phyloP scores from a whole-genome alignment of 1,284 basidiomycete species.

The Paramarasmius palmivorus region DNA sequence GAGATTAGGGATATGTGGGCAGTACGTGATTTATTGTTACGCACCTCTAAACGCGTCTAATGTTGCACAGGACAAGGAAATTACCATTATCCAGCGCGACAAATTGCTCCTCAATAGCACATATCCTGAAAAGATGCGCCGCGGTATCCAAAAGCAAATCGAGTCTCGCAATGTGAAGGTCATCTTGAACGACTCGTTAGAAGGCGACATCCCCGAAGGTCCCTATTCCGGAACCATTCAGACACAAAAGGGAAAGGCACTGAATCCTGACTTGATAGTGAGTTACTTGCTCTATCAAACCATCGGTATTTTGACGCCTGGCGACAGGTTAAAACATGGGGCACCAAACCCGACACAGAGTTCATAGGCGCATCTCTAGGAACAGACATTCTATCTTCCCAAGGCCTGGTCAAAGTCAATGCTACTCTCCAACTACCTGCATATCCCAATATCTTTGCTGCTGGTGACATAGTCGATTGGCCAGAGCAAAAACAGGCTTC shows the following conservation, averaged over 20 bases:
- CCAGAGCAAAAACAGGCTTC: slow-evolving; percentile 58
- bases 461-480: slow-evolving; percentile 61
- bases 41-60: slow-evolving; percentile 3
- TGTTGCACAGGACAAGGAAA: slow-evolving; percentile 51
- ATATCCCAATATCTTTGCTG: slow-evolving; percentile 54
- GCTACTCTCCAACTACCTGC: slow-evolving; percentile 51
- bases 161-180: slow-evolving; percentile 47
- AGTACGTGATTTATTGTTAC: slow-evolving; percentile 28
- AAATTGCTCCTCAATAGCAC: slow-evolving; percentile 51
- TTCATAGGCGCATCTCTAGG: slow-evolving; percentile 46
- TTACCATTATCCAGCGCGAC: slow-evolving; percentile 68
- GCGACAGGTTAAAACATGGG: slow-evolving; percentile 26
- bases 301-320: slow-evolving; percentile 24
- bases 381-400: slow-evolving; percentile 36
- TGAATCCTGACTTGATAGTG: slow-evolving; percentile 63
- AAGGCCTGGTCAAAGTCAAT: slow-evolving; percentile 47
- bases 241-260: slow-evolving; percentile 51
- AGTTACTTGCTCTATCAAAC: slow-evolving; percentile 23
- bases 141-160: slow-evolving; percentile 42
- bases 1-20: slow-evolving; percentile 57
- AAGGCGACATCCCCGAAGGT: slow-evolving; percentile 41
- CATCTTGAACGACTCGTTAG: slow-evolving; percentile 57
- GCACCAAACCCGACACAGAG: slow-evolving; percentile 44
- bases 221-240: slow-evolving; percentile 32
- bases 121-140: slow-evolving; percentile 60